Evolutionary conservation across 495 filamentous ascomycete genomes (phyloP), one percentile per base, ranked within the genome.

Genomic region (Lineolata rhizophorae): DNA sequence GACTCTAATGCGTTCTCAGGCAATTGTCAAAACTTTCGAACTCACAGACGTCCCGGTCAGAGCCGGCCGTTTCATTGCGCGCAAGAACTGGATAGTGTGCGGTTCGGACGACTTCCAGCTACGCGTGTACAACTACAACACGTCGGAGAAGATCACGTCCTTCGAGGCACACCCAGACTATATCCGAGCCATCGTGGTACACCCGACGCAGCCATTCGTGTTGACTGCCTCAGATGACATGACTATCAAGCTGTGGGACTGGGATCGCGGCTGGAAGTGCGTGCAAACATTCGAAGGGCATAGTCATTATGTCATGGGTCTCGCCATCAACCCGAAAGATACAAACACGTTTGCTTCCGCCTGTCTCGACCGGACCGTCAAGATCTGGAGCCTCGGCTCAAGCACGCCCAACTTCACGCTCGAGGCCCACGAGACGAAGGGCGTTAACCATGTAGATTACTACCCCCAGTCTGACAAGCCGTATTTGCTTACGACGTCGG

Each of bases 151-250:
- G 65, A 90, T 99, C 46, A 85, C 90, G 8, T 78, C 79, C 6
- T 95, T 95, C 50, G 90, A 99, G 62, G 87, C 87, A 20, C 90
- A 99, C 50, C 87, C 87, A 14, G 87, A 99, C 53, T 99, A 99
- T 44, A 99, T 99, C 52, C 79, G 87, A 34, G 82, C 90, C 16
- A 95, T 99, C 40, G 78, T 72, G 33, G 79, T 99, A n/a, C 87
- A 99, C 51, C 87, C 87, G 2, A 80, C 83, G 28, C 82, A 91
- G 47, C 84, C 87, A 6, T 95, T 93, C 43, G 80, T 95, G 28
- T 63, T 99, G 19, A 99, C 90, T 21, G 87, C 87, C 32, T 82
- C 76, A 36, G 90, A 99, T 79, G 87, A 99, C 47, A 95, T 95
- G 87, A 93, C 81, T 21, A 94, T 99, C 45, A 94, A 92, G 60